These are phyloP conservation scores for Malassezia caprae DNA, from an alignment of 1,284 basidiomycete genomes.

Conservation along the genomic window DNA sequence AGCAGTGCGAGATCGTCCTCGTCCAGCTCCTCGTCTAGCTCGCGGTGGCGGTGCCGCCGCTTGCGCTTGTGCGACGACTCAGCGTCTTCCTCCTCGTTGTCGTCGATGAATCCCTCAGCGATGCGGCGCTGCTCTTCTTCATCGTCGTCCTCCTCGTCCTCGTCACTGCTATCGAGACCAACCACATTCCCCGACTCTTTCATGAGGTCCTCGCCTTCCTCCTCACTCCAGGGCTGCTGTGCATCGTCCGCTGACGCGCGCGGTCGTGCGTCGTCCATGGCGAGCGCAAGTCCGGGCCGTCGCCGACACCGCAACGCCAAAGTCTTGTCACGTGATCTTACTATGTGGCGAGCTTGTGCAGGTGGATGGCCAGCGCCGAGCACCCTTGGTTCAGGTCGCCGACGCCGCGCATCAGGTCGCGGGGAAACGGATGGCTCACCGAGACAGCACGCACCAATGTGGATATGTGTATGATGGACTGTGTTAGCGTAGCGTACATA, in stretches of 20 bases:
- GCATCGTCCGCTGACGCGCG: conserved; percentile 3
- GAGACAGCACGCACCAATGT: conserved; percentile 32
- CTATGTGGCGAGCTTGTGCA: conserved; percentile 24
- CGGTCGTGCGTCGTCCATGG: background rate
- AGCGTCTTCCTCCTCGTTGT: conserved; percentile 40
- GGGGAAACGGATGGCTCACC: conserved; percentile 26
- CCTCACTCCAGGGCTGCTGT: conserved; percentile 20
- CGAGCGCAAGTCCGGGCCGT: background rate
- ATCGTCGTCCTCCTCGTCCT: conserved; percentile 44
- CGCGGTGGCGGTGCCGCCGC: conserved; percentile 45
- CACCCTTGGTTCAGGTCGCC: conserved; percentile 35
- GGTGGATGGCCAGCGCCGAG: conserved; percentile 32
- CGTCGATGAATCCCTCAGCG: conserved; percentile 46
- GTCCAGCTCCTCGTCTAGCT: conserved; percentile 61
- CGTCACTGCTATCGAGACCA: conserved; percentile 33
- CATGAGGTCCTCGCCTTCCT: conserved; percentile 42
- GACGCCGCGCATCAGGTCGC: conserved; percentile 26
- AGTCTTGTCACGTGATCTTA: conserved; percentile 6
- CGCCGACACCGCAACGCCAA: background rate
- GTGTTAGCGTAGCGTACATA: conserved; percentile 2
- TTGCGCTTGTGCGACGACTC: conserved; percentile 58
- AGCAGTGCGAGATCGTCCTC: conserved; percentile 91
- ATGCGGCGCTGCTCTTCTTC: conserved; percentile 44
- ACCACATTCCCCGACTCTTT: conserved; percentile 35
- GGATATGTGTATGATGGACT: conserved; percentile 33